These are phyloP conservation scores for Bipolaris gigantea DNA, from an alignment of 2,329 filamentous ascomycete species.

Conservation along the genomic window DNA sequence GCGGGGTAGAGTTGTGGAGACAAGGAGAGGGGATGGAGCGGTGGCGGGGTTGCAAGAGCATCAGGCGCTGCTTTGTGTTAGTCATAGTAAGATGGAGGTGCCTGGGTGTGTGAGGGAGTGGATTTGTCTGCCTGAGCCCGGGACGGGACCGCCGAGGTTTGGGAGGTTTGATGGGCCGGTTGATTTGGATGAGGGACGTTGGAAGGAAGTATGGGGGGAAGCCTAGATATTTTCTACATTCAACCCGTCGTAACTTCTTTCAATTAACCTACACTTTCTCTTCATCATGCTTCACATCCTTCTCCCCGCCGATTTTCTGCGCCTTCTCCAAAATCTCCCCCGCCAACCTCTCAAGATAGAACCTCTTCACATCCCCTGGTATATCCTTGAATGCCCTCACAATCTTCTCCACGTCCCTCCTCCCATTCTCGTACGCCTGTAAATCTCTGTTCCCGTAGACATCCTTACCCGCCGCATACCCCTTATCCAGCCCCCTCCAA, in stretches of 20 bases:
- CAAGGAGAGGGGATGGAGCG: constrained; percentile 51
- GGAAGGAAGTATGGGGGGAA: constrained; percentile 59
- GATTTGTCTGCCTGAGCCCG: constrained; percentile 80
- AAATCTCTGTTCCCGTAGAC: constrained; percentile 88
- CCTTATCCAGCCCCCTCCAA: constrained; percentile 69
- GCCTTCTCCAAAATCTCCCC: constrained; percentile 61
- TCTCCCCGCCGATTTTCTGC: constrained; percentile 22
- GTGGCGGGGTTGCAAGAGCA: constrained; percentile 65
- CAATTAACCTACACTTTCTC: not conserved
- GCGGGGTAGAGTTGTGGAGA: constrained; percentile 45
- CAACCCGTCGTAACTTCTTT: not conserved
- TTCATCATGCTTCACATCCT: not conserved
- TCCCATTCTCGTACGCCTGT: constrained; percentile 79
- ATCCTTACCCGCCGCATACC: constrained; percentile 75
- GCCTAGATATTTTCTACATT: not conserved
- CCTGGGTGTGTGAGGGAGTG: constrained; percentile 81
- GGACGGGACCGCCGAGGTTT: constrained; percentile 65
- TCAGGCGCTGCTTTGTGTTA: constrained; percentile 90
- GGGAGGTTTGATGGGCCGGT: constrained; percentile 66
- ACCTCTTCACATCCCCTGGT: constrained; percentile 67
- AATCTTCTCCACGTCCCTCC: constrained; percentile 71
- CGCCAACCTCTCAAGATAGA: constrained; percentile 74
- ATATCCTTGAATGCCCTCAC: constrained; percentile 64
- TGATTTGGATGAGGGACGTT: constrained; percentile 59
- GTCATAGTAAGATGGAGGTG: constrained; percentile 87